Conservation (phyloP, 306 rosid species). For the Vicia villosa region DNA sequence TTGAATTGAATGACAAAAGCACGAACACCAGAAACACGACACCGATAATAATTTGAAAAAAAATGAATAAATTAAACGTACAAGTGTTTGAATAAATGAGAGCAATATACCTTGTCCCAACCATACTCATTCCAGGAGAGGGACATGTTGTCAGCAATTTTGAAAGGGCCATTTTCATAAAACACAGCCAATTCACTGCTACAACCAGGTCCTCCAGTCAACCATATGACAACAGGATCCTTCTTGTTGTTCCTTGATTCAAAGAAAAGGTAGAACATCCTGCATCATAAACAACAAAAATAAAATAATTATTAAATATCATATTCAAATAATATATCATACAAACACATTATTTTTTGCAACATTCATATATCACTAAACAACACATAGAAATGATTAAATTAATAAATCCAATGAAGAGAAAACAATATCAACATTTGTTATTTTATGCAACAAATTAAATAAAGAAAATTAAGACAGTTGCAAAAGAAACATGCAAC, state of each 20-base stretch:
- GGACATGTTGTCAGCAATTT: slow-evolving; percentile 78
- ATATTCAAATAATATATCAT: background rate
- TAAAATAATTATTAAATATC: background rate
- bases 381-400: background rate
- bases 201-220: slow-evolving; percentile 99
- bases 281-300: slow-evolving; percentile 31
- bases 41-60: too few relatives aligned
- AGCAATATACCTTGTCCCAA: slow-evolving; percentile 78
- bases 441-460: background rate
- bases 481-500: background rate
- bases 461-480: background rate
- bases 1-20: slow-evolving; percentile 3
- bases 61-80: too few relatives aligned
- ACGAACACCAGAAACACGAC: background rate
- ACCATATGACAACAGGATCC: slow-evolving; percentile 96
- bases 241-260: slow-evolving; percentile 76
- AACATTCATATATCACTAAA: slow-evolving; percentile 15
- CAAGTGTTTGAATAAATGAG: too few relatives aligned
- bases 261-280: slow-evolving; percentile 96
- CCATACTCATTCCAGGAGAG: slow-evolving; percentile 91
- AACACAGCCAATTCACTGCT: slow-evolving; percentile 97
- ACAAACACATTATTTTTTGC: background rate
- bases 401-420: background rate
- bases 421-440: background rate
- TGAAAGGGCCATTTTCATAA: slow-evolving; percentile 94